A percentile compares a stretch with the other conserved stretches of the same genome.
Conservation (phyloP, 495 filamentous ascomycete species). For the Tirmania nivea region DNA sequence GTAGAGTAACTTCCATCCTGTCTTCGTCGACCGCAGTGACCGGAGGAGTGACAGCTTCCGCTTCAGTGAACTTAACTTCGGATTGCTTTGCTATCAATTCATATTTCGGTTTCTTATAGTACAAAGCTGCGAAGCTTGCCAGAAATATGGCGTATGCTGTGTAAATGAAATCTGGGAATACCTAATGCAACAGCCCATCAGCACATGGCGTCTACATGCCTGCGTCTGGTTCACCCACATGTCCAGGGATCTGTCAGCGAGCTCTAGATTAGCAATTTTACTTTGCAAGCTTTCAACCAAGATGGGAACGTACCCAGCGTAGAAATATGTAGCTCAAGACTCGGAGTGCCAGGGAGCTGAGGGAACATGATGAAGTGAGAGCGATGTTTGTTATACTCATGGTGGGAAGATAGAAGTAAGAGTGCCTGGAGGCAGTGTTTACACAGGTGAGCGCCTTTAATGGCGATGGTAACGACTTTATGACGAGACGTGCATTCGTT, state of each 20-base stretch:
- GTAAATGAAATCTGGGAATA: slow-evolving; percentile 42
- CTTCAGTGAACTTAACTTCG: slow-evolving; percentile 37
- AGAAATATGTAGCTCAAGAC: slow-evolving; percentile 50
- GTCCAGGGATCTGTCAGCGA: slow-evolving; percentile 36
- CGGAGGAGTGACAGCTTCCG: slow-evolving; percentile 17
- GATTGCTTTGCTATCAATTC: slow-evolving; percentile 36
- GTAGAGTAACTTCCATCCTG: slow-evolving; percentile 12
- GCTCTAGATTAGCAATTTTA: background rate
- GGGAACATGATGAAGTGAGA: slow-evolving; percentile 8
- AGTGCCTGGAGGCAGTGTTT: too few relatives aligned
- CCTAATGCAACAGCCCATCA: slow-evolving; percentile 21
- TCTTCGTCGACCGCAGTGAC: slow-evolving; percentile 18
- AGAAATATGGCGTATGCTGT: slow-evolving; percentile 52
- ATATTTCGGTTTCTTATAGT: slow-evolving; percentile 35
- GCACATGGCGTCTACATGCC: background rate
- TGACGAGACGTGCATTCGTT: too few relatives aligned
- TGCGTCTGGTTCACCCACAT: slow-evolving; percentile 18
- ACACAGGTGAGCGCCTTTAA: too few relatives aligned
- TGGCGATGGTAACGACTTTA: too few relatives aligned
- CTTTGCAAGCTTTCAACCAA: background rate
- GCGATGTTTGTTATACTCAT: background rate
- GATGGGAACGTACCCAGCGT: slow-evolving; percentile 47
- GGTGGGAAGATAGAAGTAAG: background rate
- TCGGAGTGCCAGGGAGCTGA: slow-evolving; percentile 42
- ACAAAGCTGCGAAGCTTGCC: slow-evolving; percentile 39